phyloP scores from a whole-genome alignment of 148 eudicot species.

The Rhododendron ferrugineum region DNA sequence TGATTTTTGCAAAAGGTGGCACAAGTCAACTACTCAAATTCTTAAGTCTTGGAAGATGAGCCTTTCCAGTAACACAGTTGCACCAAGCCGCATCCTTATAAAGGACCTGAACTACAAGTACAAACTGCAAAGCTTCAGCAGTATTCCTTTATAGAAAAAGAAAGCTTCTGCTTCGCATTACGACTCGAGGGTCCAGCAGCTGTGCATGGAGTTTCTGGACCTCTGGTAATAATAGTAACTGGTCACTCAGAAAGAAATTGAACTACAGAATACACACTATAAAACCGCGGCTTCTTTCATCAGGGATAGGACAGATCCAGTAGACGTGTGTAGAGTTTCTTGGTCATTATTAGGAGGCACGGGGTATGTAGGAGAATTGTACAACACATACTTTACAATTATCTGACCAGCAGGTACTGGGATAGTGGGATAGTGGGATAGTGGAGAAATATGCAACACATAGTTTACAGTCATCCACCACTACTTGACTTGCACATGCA shows the following conservation, averaged over 20 bases:
- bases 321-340: background rate
- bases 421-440: background rate
- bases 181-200: background rate
- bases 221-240: background rate
- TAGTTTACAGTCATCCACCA: background rate
- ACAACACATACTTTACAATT: background rate
- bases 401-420: background rate
- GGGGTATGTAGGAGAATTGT: background rate
- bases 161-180: background rate
- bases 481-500: background rate
- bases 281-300: background rate
- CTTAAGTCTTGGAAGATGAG: background rate
- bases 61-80: background rate
- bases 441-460: background rate
- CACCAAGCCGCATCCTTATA: background rate
- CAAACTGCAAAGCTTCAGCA: background rate
- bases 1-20: background rate
- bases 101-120: background rate
- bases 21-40: background rate
- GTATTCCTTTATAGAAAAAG: background rate
- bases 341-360: background rate
- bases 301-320: background rate
- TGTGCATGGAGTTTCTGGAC: background rate
- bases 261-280: background rate
- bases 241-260: background rate